Conservation (phyloP, 2,329 filamentous ascomycete genomes). For the Rhinocladiella similis region DNA sequence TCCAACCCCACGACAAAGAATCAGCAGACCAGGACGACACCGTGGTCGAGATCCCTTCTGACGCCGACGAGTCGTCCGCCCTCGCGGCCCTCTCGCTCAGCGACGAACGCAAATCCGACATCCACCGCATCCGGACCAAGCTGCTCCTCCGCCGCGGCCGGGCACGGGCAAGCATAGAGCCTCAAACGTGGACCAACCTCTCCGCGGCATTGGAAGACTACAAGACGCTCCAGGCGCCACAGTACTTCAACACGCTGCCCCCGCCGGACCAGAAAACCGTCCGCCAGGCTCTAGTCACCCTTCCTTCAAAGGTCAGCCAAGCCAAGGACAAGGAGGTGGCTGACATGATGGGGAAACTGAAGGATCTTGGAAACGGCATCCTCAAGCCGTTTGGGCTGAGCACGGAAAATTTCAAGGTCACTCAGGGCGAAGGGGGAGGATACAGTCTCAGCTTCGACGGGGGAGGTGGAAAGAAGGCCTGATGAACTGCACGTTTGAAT, state of each 20-base stretch:
- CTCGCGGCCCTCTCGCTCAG: constrained; percentile 45
- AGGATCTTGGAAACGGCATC: constrained; percentile 86
- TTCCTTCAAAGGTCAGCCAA: constrained; percentile 70
- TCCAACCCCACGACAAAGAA: constrained; percentile 26
- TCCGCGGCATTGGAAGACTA: constrained; percentile 82
- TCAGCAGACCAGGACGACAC: constrained; percentile 35
- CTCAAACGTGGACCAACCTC: constrained; percentile 71
- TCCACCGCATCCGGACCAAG: constrained; percentile 77
- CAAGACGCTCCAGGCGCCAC: constrained; percentile 47
- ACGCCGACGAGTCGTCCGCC: constrained; percentile 39
- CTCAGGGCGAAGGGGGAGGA: constrained; percentile 83
- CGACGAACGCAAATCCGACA: constrained; percentile 59
- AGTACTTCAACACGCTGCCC: constrained; percentile 56
- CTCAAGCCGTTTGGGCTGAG: constrained; percentile 90
- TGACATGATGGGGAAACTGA: constrained; percentile 98
- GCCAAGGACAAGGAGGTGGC: constrained; percentile 85
- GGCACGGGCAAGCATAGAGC: constrained; percentile 51
- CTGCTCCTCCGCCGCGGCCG: constrained; percentile 77
- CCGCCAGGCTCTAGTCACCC: constrained; percentile 60
- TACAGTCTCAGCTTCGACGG: constrained; percentile 85
- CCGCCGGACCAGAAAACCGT: constrained; percentile 68
- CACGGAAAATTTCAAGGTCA: constrained; percentile 92
- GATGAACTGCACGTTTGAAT: not conserved
- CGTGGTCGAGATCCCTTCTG: constrained; percentile 53
- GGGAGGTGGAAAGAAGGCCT: constrained; percentile 7